Conservation (phyloP, 805 yeast genomes). For the Metschnikowia matae region DNA sequence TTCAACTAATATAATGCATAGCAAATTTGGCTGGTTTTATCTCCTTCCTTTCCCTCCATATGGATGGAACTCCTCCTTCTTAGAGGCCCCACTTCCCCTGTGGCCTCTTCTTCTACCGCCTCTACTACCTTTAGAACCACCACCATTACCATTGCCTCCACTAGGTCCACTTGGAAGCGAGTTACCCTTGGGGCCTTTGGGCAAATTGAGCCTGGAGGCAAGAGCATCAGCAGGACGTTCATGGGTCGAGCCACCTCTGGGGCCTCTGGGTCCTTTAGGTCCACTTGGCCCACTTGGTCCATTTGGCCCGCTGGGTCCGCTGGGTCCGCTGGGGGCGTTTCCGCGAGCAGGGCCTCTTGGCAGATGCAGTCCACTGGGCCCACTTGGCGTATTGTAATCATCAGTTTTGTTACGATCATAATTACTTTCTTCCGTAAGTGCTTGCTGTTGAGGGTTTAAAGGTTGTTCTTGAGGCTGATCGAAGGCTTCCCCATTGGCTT, state of each 20-base stretch:
- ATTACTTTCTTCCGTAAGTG: conserved; percentile 11
- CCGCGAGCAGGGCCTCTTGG: conserved; percentile 11
- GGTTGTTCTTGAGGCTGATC: conserved; percentile 38
- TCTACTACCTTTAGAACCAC: conserved; percentile 30
- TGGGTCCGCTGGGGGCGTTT: background rate
- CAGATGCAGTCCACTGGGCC: conserved; percentile 3
- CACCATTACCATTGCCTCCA: conserved; percentile 24
- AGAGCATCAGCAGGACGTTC: conserved; percentile 12
- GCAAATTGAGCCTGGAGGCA: conserved; percentile 31
- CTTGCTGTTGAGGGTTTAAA: conserved; percentile 42
- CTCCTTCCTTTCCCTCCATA: conserved; percentile 36
- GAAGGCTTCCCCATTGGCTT: conserved; percentile 18
- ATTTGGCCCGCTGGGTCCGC: background rate
- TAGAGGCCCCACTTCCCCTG: conserved; percentile 21
- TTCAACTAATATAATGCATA: background rate
- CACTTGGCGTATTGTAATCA: background rate
- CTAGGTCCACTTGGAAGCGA: conserved; percentile 13
- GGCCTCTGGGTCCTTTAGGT: conserved; percentile 1
- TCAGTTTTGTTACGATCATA: conserved; percentile 15
- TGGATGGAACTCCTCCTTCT: conserved; percentile 37
- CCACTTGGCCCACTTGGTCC: background rate
- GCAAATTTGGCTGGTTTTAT: background rate
- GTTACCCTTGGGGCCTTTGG: conserved; percentile 47
- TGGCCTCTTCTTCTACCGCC: conserved; percentile 22
- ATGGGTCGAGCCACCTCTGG: conserved; percentile 1